Base-by-base conservation (phyloP, 768 basidiomycete genomes). In the Bullera alba region DNA sequence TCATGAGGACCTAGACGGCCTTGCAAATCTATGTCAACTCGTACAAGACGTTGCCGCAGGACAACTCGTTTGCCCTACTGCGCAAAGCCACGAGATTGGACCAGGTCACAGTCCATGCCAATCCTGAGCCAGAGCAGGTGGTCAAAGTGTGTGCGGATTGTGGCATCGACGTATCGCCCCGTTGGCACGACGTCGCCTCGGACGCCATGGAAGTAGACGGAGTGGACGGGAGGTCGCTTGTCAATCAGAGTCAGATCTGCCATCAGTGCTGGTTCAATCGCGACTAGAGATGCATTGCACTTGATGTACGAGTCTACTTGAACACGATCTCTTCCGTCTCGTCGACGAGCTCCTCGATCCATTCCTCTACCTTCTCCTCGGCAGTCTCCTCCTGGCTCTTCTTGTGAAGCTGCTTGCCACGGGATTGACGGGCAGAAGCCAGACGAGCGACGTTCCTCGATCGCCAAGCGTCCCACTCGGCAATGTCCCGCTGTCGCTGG, bases 391-490 rank as follows among this genome's bases (percentile, higher is more conserved):
- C 77, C 5, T 74, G 75, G 38, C 42, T 54, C 19, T 37, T 41
- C 34, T 51, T 76, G 47, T 68, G 74, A 57, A 63, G 51, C 51
- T 60, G 58, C 45, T 69, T 57, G 19, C 74, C 75, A 14, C 75
- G 72, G 47, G 75, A 76, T 56, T 72, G 60, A 41, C 74, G 53
- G 54, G 81, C 81, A 46, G 82, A 83, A 29, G 77, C 79, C 48
- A 84, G 49, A 59, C 86, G 82, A 56, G 79, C 80, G 69, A 79
- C 82, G 59, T 84, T 83, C 56, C 81, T 79, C 21, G 77, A 63
- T 45, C 93, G 81, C 95, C 95, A 97, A 36, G 93, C 88, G 74
- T 99, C 95, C 95, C 95, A 99, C 75, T 99, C 95, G 66, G 95
- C 88, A 61, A 97, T 85, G 46, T 96, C 79, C 41, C 95, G 80